Conservation (phyloP, 1,139 yeast genomes). For the Lodderomyces metapsilosis region DNA sequence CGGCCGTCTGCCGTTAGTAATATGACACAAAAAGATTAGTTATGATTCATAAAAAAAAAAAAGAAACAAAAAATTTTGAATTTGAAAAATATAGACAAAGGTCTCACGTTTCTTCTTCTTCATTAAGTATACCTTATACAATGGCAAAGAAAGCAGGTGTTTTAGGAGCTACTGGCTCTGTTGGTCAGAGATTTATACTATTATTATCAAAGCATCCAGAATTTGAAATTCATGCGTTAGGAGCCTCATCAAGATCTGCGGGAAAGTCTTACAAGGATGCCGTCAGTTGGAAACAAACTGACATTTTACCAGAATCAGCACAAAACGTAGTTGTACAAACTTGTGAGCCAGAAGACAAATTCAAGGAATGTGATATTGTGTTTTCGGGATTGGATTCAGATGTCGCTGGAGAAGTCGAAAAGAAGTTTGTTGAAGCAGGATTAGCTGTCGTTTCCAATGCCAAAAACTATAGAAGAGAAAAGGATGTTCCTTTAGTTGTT, state of each 20-base stretch:
- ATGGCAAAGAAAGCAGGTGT: constrained; percentile 70
- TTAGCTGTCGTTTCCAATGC: constrained; percentile 89
- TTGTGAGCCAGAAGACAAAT: constrained; percentile 68
- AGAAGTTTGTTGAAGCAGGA: constrained; percentile 78
- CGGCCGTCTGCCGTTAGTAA: neutral
- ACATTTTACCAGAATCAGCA: constrained; percentile 69
- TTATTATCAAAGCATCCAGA: constrained; percentile 86
- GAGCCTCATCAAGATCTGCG: constrained; percentile 93
- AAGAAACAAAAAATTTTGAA: constrained; percentile 3
- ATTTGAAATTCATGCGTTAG: constrained; percentile 78
- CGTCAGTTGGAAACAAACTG: constrained; percentile 93
- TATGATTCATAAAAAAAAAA: constrained; percentile 2
- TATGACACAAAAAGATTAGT: neutral
- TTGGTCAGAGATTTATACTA: constrained; percentile 93
- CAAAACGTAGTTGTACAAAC: constrained; percentile 65
- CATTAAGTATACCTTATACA: neutral
- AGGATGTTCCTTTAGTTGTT: constrained; percentile 87
- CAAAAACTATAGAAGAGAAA: constrained; percentile 87
- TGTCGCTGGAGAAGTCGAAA: constrained; percentile 89
- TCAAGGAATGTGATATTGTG: constrained; percentile 88
- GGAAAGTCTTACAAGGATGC: constrained; percentile 86
- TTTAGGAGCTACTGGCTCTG: constrained; percentile 96
- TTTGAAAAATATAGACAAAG: neutral
- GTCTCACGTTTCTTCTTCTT: neutral
- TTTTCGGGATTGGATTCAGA: constrained; percentile 95